Conservation (phyloP, 768 basidiomycete genomes). For the Phylloporus sp. region DNA sequence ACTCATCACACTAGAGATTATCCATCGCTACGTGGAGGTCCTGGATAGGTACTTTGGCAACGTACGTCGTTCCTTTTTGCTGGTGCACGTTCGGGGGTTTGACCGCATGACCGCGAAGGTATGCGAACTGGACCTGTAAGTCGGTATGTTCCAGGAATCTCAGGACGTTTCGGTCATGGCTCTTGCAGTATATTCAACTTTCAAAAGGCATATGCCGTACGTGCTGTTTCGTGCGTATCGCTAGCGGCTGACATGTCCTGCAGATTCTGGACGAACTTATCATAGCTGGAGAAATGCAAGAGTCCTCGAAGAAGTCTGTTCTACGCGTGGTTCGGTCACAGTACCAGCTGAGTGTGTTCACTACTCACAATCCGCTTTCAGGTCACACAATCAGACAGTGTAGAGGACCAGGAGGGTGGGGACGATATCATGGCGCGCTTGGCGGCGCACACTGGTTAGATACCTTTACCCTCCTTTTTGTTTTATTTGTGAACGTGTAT, state of each 20-base stretch:
- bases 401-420: conserved; percentile 81
- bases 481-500: conserved; percentile 10
- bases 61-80: conserved; percentile 23
- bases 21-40: conserved; percentile 93
- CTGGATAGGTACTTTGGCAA: conserved; percentile 59
- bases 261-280: conserved; percentile 91
- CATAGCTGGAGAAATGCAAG: conserved; percentile 91
- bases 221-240: conserved; percentile 8
- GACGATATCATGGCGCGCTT: conserved; percentile 79
- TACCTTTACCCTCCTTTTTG: neutral
- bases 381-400: conserved; percentile 83
- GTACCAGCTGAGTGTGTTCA: conserved; percentile 7
- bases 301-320: conserved; percentile 76
- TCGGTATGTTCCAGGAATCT: neutral
- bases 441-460: conserved; percentile 69
- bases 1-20: conserved; percentile 84
- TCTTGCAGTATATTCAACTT: conserved; percentile 90
- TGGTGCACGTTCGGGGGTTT: neutral
- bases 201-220: conserved; percentile 88
- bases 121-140: conserved; percentile 89
- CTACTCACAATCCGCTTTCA: conserved; percentile 24
- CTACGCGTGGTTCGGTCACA: conserved; percentile 48
- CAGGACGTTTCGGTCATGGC: neutral
- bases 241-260: neutral
- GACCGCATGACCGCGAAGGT: conserved; percentile 44